These are phyloP conservation scores for Clavispora fructus DNA, from an alignment of 805 yeast genomes.

Conservation along the genomic window DNA sequence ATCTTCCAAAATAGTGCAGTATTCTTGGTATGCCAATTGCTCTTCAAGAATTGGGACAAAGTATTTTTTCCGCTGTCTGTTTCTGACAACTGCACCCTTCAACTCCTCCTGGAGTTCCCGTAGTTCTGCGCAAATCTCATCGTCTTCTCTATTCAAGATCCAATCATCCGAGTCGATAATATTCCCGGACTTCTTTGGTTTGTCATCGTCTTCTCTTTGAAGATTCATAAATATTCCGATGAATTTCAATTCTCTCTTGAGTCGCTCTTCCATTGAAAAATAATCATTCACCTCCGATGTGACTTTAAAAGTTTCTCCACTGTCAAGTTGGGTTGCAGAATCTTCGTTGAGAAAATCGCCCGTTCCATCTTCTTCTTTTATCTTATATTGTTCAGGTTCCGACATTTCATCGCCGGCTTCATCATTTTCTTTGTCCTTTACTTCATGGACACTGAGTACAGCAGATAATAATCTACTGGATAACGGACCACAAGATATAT, in stretches of 20 bases:
- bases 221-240: slow-evolving; percentile 81
- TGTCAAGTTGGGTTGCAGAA: slow-evolving; percentile 32
- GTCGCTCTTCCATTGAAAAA: slow-evolving; percentile 75
- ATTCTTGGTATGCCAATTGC: slow-evolving; percentile 93
- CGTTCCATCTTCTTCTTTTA: slow-evolving; percentile 10
- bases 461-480: slow-evolving; percentile 83
- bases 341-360: slow-evolving; percentile 20
- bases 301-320: slow-evolving; percentile 33
- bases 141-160: slow-evolving; percentile 82
- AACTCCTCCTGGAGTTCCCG: slow-evolving; percentile 68
- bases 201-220: slow-evolving; percentile 25
- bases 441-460: slow-evolving; percentile 44
- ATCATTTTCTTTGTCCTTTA: slow-evolving; percentile 16
- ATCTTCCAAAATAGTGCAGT: slow-evolving; percentile 82
- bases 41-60: slow-evolving; percentile 74
- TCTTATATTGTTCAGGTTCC: slow-evolving; percentile 7
- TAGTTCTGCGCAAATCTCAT: slow-evolving; percentile 83
- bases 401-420: slow-evolving; percentile 12
- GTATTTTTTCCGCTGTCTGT: slow-evolving; percentile 60
- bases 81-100: slow-evolving; percentile 53
- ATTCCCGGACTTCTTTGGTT: slow-evolving; percentile 14
- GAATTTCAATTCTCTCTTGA: slow-evolving; percentile 80
- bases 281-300: slow-evolving; percentile 59
- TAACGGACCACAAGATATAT: slow-evolving; percentile 85
- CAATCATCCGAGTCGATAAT: slow-evolving; percentile 61